Evolutionary conservation across 148 eudicot species (phyloP).

Genomic region (Camellia japonica): DNA sequence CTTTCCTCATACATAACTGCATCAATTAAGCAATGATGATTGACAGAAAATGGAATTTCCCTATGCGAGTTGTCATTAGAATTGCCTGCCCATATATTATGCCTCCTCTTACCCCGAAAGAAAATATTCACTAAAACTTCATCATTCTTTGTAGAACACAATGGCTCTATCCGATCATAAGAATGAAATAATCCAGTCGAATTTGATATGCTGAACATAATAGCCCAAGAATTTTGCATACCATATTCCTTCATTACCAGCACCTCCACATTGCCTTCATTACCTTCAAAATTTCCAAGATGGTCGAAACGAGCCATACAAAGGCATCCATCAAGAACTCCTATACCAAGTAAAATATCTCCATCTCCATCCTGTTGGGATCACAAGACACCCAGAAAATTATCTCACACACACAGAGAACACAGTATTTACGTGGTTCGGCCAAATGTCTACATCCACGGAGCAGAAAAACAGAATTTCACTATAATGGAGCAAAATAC

Average conservation of each 20-base stretch:
- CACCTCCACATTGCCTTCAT: not conserved
- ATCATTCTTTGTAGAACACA: not conserved
- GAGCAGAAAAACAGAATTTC: too few relatives aligned
- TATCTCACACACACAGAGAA: too few relatives aligned
- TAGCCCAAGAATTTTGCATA: not conserved
- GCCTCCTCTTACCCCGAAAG: not conserved
- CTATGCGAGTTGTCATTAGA: not conserved
- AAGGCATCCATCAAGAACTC: constrained; percentile 4
- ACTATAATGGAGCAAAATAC: too few relatives aligned
- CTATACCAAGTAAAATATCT: not conserved
- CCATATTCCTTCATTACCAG: constrained; percentile 13
- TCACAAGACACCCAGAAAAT: too few relatives aligned
- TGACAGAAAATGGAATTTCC: not conserved
- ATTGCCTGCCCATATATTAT: not conserved
- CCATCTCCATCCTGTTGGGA: not conserved
- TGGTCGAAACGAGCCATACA: not conserved
- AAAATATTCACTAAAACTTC: not conserved
- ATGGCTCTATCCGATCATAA: not conserved
- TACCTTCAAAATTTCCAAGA: not conserved
- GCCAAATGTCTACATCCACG: too few relatives aligned
- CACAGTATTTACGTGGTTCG: too few relatives aligned
- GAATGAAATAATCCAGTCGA: not conserved
- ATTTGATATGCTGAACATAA: not conserved
- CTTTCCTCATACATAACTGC: not conserved
- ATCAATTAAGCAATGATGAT: not conserved